Evolutionary conservation across 2,329 filamentous ascomycete genomes (phyloP).

Genomic region (Cladosporium sp.): DNA sequence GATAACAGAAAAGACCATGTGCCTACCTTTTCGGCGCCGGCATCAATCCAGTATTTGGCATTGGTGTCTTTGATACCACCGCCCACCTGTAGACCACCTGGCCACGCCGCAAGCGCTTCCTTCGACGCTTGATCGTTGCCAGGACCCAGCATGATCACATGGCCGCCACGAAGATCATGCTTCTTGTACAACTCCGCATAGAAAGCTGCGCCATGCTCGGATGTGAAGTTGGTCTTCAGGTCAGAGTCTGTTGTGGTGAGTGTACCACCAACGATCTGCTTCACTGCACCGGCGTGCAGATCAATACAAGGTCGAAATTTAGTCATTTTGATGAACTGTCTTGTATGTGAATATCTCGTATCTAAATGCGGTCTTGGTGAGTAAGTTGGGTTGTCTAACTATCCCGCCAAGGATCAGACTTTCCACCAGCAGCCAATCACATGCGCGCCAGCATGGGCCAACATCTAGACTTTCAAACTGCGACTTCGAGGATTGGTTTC

Average conservation of each 20-base stretch:
- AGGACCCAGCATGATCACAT: constrained; percentile 94
- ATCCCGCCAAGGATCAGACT: constrained; percentile 3
- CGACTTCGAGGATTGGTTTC: background rate
- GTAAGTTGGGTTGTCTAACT: background rate
- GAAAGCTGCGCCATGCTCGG: constrained; percentile 72
- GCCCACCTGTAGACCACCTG: constrained; percentile 75
- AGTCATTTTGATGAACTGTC: constrained; percentile 60
- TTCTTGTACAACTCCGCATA: constrained; percentile 80
- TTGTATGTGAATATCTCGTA: background rate
- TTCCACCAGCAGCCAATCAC: background rate
- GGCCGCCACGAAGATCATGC: constrained; percentile 69
- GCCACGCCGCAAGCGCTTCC: constrained; percentile 76
- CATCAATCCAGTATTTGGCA: constrained; percentile 78
- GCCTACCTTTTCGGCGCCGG: constrained; percentile 81
- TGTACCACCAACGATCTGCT: constrained; percentile 96
- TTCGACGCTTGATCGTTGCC: constrained; percentile 77
- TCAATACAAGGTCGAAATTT: constrained; percentile 95
- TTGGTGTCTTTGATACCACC: constrained; percentile 90
- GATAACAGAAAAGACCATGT: constrained; percentile 14
- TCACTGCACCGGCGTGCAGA: constrained; percentile 93
- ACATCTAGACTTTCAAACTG: constrained; percentile 8
- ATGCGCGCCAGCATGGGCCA: background rate
- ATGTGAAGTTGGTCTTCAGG: constrained; percentile 90
- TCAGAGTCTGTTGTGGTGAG: constrained; percentile 52
- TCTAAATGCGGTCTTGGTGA: background rate